Evolutionary conservation across 1,284 basidiomycete species (phyloP).

Genomic region (Apiotrichum akiyoshidainum): DNA sequence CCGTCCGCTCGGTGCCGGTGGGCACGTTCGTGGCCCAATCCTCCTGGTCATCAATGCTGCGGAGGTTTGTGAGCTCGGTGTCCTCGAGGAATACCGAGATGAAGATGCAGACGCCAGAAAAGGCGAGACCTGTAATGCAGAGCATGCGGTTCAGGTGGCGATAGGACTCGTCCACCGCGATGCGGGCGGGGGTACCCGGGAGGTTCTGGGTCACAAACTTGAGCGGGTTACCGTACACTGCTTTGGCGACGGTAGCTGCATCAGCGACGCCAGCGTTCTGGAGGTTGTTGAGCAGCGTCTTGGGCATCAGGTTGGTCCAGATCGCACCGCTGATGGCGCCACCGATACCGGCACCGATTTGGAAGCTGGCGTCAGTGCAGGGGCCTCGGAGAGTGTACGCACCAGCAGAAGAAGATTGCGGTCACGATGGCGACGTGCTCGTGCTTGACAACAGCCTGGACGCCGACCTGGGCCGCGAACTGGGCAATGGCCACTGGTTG

Average conservation of each 20-base stretch:
- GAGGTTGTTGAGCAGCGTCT: conserved; percentile 17
- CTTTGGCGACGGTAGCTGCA: conserved; percentile 7
- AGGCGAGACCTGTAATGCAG: conserved; percentile 33
- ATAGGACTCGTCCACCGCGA: conserved; percentile 37
- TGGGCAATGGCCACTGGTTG: conserved; percentile 39
- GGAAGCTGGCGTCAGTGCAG: neutral
- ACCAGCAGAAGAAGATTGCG: conserved; percentile 39
- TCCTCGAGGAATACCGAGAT: conserved; percentile 21
- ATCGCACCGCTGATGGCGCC: conserved; percentile 51
- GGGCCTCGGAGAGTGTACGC: no score
- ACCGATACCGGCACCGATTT: conserved; percentile 48
- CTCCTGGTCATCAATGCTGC: conserved; percentile 33
- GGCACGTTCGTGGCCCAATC: conserved; percentile 7
- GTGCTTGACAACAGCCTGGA: conserved; percentile 47
- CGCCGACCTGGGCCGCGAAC: conserved; percentile 44
- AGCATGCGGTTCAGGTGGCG: conserved; percentile 31
- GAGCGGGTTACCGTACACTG: conserved; percentile 40
- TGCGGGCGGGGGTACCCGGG: conserved; percentile 39
- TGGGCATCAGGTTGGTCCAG: conserved; percentile 38
- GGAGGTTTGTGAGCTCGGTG: conserved; percentile 5
- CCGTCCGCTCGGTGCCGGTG: no score
- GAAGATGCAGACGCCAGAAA: conserved; percentile 22
- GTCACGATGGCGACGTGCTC: conserved; percentile 47
- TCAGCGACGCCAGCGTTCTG: conserved; percentile 2
- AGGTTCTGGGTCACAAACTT: conserved; percentile 35